Percentiles rank a stretch among this genome's conserved stretches.
Conservation (phyloP, 176 grass and related monocot species). For the Pharus latifolius region DNA sequence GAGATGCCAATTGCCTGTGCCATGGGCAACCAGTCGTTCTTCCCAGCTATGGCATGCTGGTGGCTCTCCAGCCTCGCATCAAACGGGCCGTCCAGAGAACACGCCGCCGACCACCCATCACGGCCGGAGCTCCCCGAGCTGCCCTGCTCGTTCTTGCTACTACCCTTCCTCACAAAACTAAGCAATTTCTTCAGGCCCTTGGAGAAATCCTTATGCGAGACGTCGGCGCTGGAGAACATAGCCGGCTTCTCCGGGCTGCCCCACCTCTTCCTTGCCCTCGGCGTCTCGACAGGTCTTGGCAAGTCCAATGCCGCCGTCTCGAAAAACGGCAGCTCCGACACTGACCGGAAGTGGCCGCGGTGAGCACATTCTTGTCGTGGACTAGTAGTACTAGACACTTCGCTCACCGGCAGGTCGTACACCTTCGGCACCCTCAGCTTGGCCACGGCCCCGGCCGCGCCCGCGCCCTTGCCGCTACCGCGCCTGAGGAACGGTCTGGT, state of each 20-base stretch:
- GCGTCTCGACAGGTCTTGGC: not conserved
- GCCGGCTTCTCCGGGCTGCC: slow-evolving; percentile 25
- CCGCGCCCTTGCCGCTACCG: slow-evolving; percentile 24
- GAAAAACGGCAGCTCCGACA: slow-evolving; percentile 19
- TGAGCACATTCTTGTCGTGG: not conserved
- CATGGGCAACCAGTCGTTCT: slow-evolving; percentile 20
- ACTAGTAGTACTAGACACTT: not conserved
- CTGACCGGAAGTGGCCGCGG: slow-evolving; percentile 12
- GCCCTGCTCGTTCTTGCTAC: not conserved
- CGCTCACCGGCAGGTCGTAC: slow-evolving; percentile 21
- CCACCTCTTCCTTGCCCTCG: slow-evolving; percentile 29
- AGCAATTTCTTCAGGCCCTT: slow-evolving; percentile 49
- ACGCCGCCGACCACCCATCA: slow-evolving; percentile 20
- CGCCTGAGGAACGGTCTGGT: slow-evolving; percentile 38
- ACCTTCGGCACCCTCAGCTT: slow-evolving; percentile 1
- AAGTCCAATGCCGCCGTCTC: not conserved
- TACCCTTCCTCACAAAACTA: slow-evolving; percentile 38
- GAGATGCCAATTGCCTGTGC: slow-evolving; percentile 38
- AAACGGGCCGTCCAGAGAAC: slow-evolving; percentile 25
- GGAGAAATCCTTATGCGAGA: slow-evolving; percentile 37
- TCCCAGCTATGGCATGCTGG: not conserved
- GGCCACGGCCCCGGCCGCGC: not conserved
- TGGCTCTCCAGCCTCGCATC: slow-evolving; percentile 29
- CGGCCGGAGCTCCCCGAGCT: not conserved
- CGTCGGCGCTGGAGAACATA: not conserved